Evolutionary conservation across 176 grass and related monocot species (phyloP), one percentile per base, ranked within the genome.

Genomic region (Puya raimondii): DNA sequence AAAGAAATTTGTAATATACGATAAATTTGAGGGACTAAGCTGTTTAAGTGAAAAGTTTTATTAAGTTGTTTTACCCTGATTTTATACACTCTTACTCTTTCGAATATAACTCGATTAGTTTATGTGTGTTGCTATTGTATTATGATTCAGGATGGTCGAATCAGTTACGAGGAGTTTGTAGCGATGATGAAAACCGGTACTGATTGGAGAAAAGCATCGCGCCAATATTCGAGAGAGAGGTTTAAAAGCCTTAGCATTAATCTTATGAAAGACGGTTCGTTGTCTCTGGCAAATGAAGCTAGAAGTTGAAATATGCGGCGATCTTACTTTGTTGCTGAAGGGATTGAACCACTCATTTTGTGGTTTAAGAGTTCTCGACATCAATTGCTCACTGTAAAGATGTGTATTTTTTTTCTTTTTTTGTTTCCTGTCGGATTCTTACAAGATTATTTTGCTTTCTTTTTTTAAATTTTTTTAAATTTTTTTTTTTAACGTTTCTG

Each of bases 201-300:
- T 2, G 92, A 96, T 67, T 96, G 92, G 92, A 80, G 92, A 77
- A 96, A 96, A 63, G 92, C 92, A 23, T 96, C 92, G 3, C 88
- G 92, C 1, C 92, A 96, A 73, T 96, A 91, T 87, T 96, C 92
- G n/a, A 91, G 83, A 71, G 88, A 96, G 64, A 66, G 84, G 42
- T 91, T 91, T 63, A 82, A 88, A 75, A 89, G 85, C 0, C 83
- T 96, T 6, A 91, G 88, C 83, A 89, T 84, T 64, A 88, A 85
- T 76, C 83, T 96, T 8, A 87, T 91, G 66, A 96, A 87, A 76
- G 88, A 96, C 17, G 92, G 88, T 4, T 91, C 88, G 2, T 14
- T 88, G 65, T 57, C 68, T 54, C 72, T 75, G 51, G 76, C 50
- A 13, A 61, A n/a, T 7, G n/a, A 61, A 10, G 56, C 10, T 18